Base-by-base conservation (phyloP, 306 rosid species). In the Arachis hypogaea region DNA sequence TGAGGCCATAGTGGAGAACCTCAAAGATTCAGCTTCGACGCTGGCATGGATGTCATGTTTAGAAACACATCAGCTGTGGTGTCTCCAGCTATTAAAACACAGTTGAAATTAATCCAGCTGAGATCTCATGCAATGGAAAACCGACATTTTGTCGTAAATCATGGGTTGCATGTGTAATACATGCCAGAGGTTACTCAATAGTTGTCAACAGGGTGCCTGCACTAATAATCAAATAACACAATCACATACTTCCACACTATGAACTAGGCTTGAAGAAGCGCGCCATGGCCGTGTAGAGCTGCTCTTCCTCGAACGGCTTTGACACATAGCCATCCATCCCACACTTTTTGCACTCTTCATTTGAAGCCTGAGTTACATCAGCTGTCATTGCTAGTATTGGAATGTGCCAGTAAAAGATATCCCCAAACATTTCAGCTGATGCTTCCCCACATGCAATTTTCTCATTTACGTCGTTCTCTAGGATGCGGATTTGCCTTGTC, bases 381-480 rank as follows among this genome's bases (percentile, higher is more conserved):
- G 98, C 98, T 22, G 98, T 94, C 98, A 94, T 89, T 22, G 98
- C 98, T 73, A 94, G 78, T 71, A 94, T 83, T 38, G 96, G 98
- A 42, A 80, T 94, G 88, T 84, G 96, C 98, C 97, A 91, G 78
- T 62, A 46, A 56, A 79, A 73, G 42, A 80, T 78, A 72, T 85
- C 84, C 38, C 91, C 86, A 63, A 74, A 86, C 87, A 67, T 81
- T 82, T 89, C 94, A 0, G 49, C 22, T 11, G 83, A 83, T 60
- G 78, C 94, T 81, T 88, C 82, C 63, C 90, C 93, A 16, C 82
- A 56, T 4, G 86, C 91, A 77, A 91, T 77, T 73, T 75, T 79
- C 73, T 84, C 85, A 33, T 88, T 89, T 29, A 80, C 86, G 83
- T 82, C 79, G 6, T 73, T 80, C 74, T 94, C 98, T 60, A 85